Evolutionary conservation across 257 asterid species (phyloP), one percentile per base, ranked within the genome.

Genomic region (Solanum raphanifolium): DNA sequence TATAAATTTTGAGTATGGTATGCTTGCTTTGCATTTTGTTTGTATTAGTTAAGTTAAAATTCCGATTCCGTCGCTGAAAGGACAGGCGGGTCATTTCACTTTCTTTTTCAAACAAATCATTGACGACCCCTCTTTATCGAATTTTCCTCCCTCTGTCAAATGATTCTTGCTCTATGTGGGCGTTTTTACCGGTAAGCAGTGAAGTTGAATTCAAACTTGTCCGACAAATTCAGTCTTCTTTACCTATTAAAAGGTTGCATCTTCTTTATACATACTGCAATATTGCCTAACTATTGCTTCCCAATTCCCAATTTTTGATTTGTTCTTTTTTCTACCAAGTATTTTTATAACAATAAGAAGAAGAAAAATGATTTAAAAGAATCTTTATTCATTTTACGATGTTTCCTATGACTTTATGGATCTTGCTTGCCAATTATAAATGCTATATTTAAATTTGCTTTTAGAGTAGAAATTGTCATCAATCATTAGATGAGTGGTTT

Each of bases 21-120:
- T 73, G 13, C 8, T 72, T 27, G 5, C 5, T 13, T 68, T 68
- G 2, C 0, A 68, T 27, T 27, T 15, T 25, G 2, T 20, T 58
- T 20, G 2, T 58, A 3, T 20, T 15, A 48, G 1, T 48, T 48
- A 15, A 48, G 5, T 32, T 32, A 10, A 34, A 78, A 41, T 78
- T 39, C 8, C 25, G 25, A 78, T 41, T 78, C 13, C 3, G 3
- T 27, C 25, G 1, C 16, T 13, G 13, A 25, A 39, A 1, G 2
- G 2, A 73, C 27, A 11, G 13, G 4, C 1, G 8, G 23, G 34
- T 76, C 60, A n/a, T n/a, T 81, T 65, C 86, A 87, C 60, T 76
- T 76, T 83, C 89, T 55, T n/a, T 88, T 87, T 60, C 82, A 76
- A 86, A 16, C 78, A 85, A 88, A 86, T 84, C 36, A 84, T 87